Conservation (phyloP, 176 grass and related monocot genomes). For the Canna indica region DNA sequence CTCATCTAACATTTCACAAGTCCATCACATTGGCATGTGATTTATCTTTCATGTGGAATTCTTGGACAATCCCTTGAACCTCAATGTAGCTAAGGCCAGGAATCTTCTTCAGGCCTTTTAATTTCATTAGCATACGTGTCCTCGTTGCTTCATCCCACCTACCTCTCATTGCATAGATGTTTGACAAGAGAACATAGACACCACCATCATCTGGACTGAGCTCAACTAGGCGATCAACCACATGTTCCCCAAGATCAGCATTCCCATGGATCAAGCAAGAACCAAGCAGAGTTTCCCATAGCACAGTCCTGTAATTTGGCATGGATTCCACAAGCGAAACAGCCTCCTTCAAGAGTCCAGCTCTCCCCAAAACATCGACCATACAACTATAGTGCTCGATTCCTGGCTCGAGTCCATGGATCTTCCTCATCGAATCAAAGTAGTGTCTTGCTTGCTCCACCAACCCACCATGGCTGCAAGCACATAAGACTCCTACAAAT, state of each 20-base stretch:
- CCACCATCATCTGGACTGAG: constrained; percentile 11
- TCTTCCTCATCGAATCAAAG: constrained; percentile 5
- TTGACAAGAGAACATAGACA: constrained; percentile 18
- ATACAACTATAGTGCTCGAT: constrained; percentile 19
- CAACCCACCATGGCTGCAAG: constrained; percentile 23
- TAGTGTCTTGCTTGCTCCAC: constrained; percentile 10
- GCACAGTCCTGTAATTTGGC: not conserved
- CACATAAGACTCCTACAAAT: constrained; percentile 10
- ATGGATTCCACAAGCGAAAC: not conserved
- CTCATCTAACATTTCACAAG: constrained; percentile 10
- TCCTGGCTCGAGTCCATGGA: constrained; percentile 7
- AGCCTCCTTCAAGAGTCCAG: constrained; percentile 18
- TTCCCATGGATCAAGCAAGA: constrained; percentile 22
- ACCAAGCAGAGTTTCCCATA: constrained; percentile 22
- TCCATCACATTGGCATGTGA: no score
- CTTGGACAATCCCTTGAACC: constrained; percentile 6
- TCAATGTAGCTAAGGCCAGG: constrained; percentile 10
- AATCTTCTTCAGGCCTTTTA: constrained; percentile 12
- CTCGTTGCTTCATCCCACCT: constrained; percentile 21
- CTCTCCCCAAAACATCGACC: constrained; percentile 16
- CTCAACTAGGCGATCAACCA: not conserved
- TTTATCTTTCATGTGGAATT: not conserved
- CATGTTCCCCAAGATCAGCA: constrained; percentile 1
- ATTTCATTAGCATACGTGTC: constrained; percentile 5
- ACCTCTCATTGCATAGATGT: constrained; percentile 12